Evolutionary conservation across 768 basidiomycete genomes (phyloP).

Genomic region (Suillus hirtellus): DNA sequence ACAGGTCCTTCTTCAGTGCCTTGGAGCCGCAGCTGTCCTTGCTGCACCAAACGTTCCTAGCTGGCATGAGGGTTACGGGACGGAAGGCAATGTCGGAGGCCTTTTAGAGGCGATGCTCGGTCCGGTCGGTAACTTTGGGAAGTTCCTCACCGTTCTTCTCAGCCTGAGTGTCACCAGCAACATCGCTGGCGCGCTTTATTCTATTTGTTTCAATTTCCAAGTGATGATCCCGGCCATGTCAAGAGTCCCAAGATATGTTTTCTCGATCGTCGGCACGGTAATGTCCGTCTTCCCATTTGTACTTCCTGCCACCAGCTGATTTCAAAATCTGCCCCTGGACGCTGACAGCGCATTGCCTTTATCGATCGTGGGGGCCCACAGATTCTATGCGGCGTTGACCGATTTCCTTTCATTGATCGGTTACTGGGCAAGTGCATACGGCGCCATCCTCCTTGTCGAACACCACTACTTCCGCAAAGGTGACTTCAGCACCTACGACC

Average conservation of each 20-base stretch:
- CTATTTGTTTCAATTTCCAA: constrained; percentile 73
- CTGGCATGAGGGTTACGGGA: constrained; percentile 56
- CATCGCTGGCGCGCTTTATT: constrained; percentile 83
- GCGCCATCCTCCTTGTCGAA: constrained; percentile 60
- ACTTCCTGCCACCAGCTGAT: constrained; percentile 14
- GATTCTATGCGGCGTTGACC: constrained; percentile 62
- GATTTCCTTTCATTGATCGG: constrained; percentile 71
- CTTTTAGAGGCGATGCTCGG: constrained; percentile 61
- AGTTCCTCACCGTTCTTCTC: constrained; percentile 70
- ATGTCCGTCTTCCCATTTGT: constrained; percentile 46
- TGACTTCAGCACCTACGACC: constrained; percentile 49
- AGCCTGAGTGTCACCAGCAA: constrained; percentile 79
- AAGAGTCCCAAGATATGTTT: constrained; percentile 66
- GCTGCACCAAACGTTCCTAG: constrained; percentile 54
- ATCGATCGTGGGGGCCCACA: constrained; percentile 66
- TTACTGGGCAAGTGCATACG: constrained; percentile 64
- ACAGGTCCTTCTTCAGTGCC: constrained; percentile 45
- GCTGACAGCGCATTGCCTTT: constrained; percentile 59
- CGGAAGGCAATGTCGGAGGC: constrained; percentile 61
- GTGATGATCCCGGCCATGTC: constrained; percentile 60
- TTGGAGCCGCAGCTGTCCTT: constrained; percentile 69
- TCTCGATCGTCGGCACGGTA: constrained; percentile 63
- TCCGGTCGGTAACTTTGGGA: constrained; percentile 66
- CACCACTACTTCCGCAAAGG: constrained; percentile 64
- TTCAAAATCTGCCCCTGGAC: background rate